phyloP scores from a whole-genome alignment of 371 early-diverging fungal genomes.

The Dipsacomyces acuminosporus region DNA sequence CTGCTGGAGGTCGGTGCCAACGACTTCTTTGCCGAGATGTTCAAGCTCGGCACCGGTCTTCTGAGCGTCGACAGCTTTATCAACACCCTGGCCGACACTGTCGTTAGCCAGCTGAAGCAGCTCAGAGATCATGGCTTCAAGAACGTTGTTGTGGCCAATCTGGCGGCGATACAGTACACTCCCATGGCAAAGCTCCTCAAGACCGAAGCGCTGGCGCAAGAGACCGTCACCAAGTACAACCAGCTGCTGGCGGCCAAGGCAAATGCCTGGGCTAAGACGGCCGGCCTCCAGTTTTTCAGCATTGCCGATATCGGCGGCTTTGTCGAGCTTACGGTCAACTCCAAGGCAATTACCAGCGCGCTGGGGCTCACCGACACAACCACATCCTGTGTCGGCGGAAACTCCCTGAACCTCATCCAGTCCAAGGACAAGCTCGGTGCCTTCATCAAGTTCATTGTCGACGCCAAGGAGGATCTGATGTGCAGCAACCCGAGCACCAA shows the following conservation, averaged over 20 bases:
- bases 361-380: conserved; percentile 10
- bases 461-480: conserved; percentile 16
- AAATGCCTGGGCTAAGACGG: conserved; percentile 12
- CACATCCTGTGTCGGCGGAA: conserved; percentile 22
- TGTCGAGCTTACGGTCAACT: conserved; percentile 15
- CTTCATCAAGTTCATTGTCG: conserved; percentile 11
- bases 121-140: conserved; percentile 19
- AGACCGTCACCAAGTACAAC: conserved; percentile 11
- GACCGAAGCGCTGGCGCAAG: background rate
- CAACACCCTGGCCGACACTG: conserved; percentile 8
- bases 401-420: conserved; percentile 14
- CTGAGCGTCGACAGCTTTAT: conserved; percentile 12
- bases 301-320: conserved; percentile 21
- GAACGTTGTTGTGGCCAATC: conserved; percentile 21
- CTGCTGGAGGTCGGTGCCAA: conserved; percentile 41
- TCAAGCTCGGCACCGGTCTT: background rate
- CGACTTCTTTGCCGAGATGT: conserved; percentile 21
- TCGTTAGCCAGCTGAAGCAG: conserved; percentile 24
- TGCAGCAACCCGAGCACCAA: conserved; percentile 25
- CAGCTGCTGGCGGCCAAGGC: conserved; percentile 9
- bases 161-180: conserved; percentile 34
- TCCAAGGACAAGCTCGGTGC: conserved; percentile 16
- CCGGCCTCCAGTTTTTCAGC: conserved; percentile 7
- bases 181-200: conserved; percentile 10
- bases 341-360: conserved; percentile 2